Evolutionary conservation across 2,329 filamentous ascomycete species (phyloP).

Genomic region (Alternaria metachromatica): DNA sequence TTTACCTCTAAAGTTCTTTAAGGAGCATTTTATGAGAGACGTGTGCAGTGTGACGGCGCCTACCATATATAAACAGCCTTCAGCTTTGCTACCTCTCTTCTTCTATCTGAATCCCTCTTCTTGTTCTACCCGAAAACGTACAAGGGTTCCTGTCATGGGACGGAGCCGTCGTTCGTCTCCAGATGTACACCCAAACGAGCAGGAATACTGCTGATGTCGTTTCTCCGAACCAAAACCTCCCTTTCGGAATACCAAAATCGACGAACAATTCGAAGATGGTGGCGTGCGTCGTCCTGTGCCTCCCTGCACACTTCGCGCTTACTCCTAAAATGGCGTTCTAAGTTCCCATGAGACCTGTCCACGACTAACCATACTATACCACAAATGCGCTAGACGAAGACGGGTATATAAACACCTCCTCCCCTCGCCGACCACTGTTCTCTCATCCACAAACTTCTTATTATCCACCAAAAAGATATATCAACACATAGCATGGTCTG

Average conservation of each 20-base stretch:
- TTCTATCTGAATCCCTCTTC: neutral
- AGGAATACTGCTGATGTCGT: too few relatives aligned
- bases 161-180: too few relatives aligned
- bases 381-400: neutral
- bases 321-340: neutral
- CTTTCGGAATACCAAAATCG: neutral
- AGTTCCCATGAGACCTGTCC: neutral
- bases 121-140: neutral
- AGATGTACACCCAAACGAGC: too few relatives aligned
- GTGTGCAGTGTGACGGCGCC: neutral
- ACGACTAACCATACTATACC: fast-evolving
- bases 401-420: neutral
- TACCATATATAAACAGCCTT: neutral
- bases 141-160: too few relatives aligned
- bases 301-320: neutral
- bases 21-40: neutral
- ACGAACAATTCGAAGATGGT: fast-evolving
- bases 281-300: neutral
- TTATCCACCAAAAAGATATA: neutral
- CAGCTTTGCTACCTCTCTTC: neutral
- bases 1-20: neutral
- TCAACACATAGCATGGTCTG: neutral
- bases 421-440: fast-evolving
- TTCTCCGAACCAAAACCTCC: neutral
- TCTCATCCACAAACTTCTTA: neutral